phyloP scores from a whole-genome alignment of 129 eudicot genomes.

The Logfia minima region DNA sequence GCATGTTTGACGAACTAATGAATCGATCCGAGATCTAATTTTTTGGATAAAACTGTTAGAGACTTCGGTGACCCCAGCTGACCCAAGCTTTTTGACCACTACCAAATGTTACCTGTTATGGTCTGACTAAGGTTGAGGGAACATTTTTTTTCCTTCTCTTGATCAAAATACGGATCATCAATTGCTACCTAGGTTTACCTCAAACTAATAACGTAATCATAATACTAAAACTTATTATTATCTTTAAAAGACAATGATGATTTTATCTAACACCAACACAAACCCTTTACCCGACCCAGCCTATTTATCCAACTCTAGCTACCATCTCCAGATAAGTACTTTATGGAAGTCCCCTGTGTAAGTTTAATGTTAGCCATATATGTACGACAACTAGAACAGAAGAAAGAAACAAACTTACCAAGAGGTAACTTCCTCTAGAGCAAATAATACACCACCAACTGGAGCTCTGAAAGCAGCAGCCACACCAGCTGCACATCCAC shows the following conservation, averaged over 20 bases:
- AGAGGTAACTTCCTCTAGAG: slow-evolving; percentile 98
- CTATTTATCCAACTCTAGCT: neutral
- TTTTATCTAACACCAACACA: neutral
- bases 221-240: neutral
- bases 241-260: no score
- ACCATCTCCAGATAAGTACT: neutral
- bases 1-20: no score
- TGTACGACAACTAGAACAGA: slow-evolving; percentile 6
- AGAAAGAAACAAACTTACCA: slow-evolving; percentile 51
- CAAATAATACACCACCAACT: slow-evolving; percentile 99
- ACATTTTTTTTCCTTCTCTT: neutral
- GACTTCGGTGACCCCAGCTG: no score
- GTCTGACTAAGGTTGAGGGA: no score
- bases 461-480: slow-evolving; percentile 99
- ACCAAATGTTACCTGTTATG: neutral
- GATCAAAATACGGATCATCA: neutral
- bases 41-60: neutral
- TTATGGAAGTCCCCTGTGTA: neutral
- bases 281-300: neutral
- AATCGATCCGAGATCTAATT: neutral
- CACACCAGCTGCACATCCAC: slow-evolving; percentile 99
- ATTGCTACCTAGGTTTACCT: neutral
- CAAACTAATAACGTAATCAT: neutral
- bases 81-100: no score
- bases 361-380: neutral